Conservation (phyloP, 2,329 filamentous ascomycete species). For the Tolypocladium inflatum region DNA sequence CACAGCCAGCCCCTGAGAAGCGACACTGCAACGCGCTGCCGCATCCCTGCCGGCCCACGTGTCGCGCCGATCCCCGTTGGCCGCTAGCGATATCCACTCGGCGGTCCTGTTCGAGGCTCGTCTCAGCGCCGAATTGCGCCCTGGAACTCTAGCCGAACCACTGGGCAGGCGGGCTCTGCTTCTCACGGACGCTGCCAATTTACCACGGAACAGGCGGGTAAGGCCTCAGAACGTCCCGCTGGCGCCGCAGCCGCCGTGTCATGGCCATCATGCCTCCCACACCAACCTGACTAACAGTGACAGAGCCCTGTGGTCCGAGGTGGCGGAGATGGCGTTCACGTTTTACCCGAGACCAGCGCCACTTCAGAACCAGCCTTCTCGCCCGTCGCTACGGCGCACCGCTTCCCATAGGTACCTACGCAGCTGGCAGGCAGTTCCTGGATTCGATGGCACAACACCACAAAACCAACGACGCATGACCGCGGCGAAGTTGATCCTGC, state of each 20-base stretch:
- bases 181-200: not conserved
- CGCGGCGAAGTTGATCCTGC: not conserved
- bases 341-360: not conserved
- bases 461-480: not conserved
- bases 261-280: not conserved
- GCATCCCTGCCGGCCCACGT: slow-evolving; percentile 9
- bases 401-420: too few relatives aligned
- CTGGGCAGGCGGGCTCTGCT: not conserved
- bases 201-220: not conserved
- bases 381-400: not conserved
- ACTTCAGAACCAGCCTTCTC: too few relatives aligned
- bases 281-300: not conserved
- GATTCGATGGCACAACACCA: not conserved
- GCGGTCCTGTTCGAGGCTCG: not conserved
- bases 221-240: not conserved
- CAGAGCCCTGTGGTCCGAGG: not conserved
- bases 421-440: not conserved
- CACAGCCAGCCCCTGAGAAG: not conserved
- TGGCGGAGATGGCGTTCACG: not conserved
- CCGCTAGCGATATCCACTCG: not conserved
- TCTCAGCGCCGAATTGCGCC: slow-evolving; percentile 1
- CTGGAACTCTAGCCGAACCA: not conserved
- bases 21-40: not conserved
- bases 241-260: not conserved
- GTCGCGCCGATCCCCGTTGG: slow-evolving; percentile 6